phyloP scores from a whole-genome alignment of 208 protist species.

The Leishmania braziliensis region DNA sequence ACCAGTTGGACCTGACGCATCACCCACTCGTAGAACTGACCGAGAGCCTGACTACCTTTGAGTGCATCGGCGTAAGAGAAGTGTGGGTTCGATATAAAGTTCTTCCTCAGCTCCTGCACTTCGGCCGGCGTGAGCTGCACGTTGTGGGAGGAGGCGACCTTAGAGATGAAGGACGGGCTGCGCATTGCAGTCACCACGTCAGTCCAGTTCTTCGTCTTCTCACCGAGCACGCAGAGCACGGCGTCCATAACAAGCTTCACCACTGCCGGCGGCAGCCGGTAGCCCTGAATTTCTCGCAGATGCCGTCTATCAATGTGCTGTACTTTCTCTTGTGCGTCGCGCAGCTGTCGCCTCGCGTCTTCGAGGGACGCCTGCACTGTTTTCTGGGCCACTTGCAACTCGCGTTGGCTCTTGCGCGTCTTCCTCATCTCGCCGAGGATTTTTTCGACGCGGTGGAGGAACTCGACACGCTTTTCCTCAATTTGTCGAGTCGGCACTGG shows the following conservation, averaged over 20 bases:
- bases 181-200: conserved; percentile 47
- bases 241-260: conserved; percentile 73
- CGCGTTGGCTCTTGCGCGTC: conserved; percentile 26
- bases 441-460: conserved; percentile 14
- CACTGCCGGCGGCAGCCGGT: conserved; percentile 62
- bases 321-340: conserved; percentile 44
- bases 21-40: conserved; percentile 61
- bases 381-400: conserved; percentile 25
- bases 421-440: conserved; percentile 12
- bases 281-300: conserved; percentile 64
- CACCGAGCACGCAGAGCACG: conserved; percentile 61
- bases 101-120: conserved; percentile 27
- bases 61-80: conserved; percentile 60
- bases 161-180: conserved; percentile 42
- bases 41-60: conserved; percentile 60
- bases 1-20: conserved; percentile 48
- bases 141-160: conserved; percentile 49
- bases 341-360: conserved; percentile 38
- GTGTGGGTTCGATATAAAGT: conserved; percentile 37
- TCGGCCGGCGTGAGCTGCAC: conserved; percentile 28
- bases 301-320: conserved; percentile 46
- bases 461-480: conserved; percentile 20
- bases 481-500: conserved; percentile 20
- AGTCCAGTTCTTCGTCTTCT: conserved; percentile 41
- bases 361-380: conserved; percentile 22